Evolutionary conservation across 768 basidiomycete genomes (phyloP), one percentile per base, ranked within the genome.

Genomic region (Collybia sp.): DNA sequence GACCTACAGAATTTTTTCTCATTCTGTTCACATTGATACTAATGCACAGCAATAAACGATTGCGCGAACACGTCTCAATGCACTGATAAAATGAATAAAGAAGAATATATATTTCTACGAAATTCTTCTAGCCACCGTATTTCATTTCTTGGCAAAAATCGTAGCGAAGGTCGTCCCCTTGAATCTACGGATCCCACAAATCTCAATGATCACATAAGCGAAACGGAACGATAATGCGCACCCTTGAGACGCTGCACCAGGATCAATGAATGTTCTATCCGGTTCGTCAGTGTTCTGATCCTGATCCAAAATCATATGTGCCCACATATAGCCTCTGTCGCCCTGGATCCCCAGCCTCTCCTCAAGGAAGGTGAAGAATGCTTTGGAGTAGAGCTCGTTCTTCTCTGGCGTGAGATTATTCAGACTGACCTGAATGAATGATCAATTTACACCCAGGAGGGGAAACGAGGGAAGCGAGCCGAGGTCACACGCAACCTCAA

Each of bases 271-370:
- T 2, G 65, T 58, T 55, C 72, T 74, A 44, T 25, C 1, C 44
- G 10, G 20, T 19, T 20, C 38, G 13, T 30, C 16, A 40, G 16
- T 6, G 36, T 30, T 25, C 13, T 30, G 8, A 37, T 33, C 17
- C 25, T 9, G 12, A 15, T 19, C n/a, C 30, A 13, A 42, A 13
- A 3, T 19, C 13, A 10, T 13, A 40, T 12, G 39, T 3, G 20
- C 20, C 13, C 5, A 80, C 80, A 87, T 78, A 55, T 85, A 85
- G 41, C 80, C 83, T 40, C 83, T 72, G 51, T 79, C 64, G 1
- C 63, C 70, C 0, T 64, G 60, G 13, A 77, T 59, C 5, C 73
- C 74, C 2, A 88, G 63, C 46, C 79, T 78, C 53, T 71, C 59
- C 50, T 76, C 56, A 55, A 87, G 72, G 59, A 73, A 83, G 9